Evolutionary conservation across 805 yeast genomes (phyloP).

Genomic region (Isabelozyma heimii): DNA sequence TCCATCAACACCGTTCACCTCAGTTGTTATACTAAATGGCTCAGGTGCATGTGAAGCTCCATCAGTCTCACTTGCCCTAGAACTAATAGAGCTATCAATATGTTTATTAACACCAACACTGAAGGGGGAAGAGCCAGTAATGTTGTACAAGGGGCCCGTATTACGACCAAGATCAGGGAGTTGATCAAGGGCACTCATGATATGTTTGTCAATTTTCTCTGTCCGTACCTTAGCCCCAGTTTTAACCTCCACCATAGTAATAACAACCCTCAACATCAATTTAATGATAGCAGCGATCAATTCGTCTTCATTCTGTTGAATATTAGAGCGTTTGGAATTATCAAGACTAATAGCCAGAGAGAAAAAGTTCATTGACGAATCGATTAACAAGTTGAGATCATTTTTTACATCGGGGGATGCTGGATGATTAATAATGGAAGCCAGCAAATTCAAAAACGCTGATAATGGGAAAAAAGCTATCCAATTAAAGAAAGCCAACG

Average conservation of each 20-base stretch:
- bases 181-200: not conserved
- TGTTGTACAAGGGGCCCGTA: not conserved
- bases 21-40: not conserved
- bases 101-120: not conserved
- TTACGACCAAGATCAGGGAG: not conserved
- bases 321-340: not conserved
- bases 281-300: constrained; percentile 7
- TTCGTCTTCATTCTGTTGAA: not conserved
- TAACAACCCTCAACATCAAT: constrained; percentile 16
- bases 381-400: constrained; percentile 19
- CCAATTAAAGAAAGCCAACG: constrained; percentile 10
- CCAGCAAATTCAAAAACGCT: constrained; percentile 14
- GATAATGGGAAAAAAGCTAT: constrained; percentile 10
- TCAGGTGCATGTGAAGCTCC: no score
- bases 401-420: constrained; percentile 11
- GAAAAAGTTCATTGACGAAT: constrained; percentile 16
- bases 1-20: not conserved
- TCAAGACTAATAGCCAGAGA: not conserved
- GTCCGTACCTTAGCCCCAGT: constrained; percentile 6
- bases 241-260: constrained; percentile 16
- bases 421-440: constrained; percentile 14
- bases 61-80: not conserved
- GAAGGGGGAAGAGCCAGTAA: not conserved
- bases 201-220: not conserved
- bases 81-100: not conserved